Evolutionary conservation across 2,329 filamentous ascomycete genomes (phyloP), one percentile per base, ranked within the genome.

Genomic region (Nakataea oryzae): DNA sequence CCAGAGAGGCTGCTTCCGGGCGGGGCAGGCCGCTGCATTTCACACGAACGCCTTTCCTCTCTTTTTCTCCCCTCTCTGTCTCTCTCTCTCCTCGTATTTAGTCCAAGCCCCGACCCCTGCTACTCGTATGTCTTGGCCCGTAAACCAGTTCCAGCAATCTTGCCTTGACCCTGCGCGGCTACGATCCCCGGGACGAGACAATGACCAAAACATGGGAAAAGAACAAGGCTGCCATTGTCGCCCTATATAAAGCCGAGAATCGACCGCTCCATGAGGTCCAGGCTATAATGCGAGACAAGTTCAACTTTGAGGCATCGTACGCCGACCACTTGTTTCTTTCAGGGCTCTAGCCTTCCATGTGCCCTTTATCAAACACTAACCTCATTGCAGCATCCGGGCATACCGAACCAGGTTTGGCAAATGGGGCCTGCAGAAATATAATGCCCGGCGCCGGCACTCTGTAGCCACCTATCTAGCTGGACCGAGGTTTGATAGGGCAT

Each of bases 401-500:
- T 82, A 81, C 66, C 73, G 79, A 26, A 77, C 78, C n/a, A 73
- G 77, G 50, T 74, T 82, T 64, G 73, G 77, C 28, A 72, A 69
- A 63, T 82, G 80, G 80, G 66, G 71, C 4, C 65, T 80, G 55
- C 69, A 70, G 66, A 82, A 82, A 67, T 82, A 82, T 68, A 79
- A 76, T 61, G 74, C 75, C 67, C 76, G 71, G 41, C 30, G 63
- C 21, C 62, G 59, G 3, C 34, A 47, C 21, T 50, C 41, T 50
- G 21, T 50, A 7, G 41, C 41, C 41, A 50, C 41, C 8, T 50
- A 50, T 50, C 24, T 50, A 9, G 41, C 41, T 6, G 17, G 21
- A 24, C 41, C 41, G 2, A 17, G 41, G 17, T n/a, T 24, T 1
- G 41, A 24, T 1, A n/a, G 24, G 21, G 24, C 21, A n/a, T n/a